Evolutionary conservation across 805 yeast species (phyloP).

Genomic region (Isabelozyma rhagii): DNA sequence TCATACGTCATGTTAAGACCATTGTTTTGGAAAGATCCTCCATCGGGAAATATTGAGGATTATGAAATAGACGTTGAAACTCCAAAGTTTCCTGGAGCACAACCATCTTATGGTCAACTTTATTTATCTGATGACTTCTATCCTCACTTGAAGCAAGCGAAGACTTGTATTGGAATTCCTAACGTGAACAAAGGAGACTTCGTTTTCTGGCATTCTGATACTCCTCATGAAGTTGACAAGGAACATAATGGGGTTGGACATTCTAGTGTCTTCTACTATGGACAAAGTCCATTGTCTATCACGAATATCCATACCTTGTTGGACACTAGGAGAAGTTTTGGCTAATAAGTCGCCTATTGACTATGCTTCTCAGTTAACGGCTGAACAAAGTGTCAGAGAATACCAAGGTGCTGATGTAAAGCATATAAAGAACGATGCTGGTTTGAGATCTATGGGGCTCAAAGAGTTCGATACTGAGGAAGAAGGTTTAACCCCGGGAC

Average conservation of each 20-base stretch:
- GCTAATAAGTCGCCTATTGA: conserved; percentile 10
- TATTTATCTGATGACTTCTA: conserved; percentile 17
- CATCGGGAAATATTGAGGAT: conserved; percentile 15
- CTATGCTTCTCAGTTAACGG: conserved; percentile 11
- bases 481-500: conserved; percentile 20
- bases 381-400: conserved; percentile 11
- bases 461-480: conserved; percentile 17
- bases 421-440: conserved; percentile 10
- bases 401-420: conserved; percentile 16
- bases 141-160: conserved; percentile 30
- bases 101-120: conserved; percentile 35
- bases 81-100: conserved; percentile 35
- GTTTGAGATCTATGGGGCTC: conserved; percentile 22
- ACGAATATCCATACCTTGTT: conserved; percentile 10
- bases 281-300: conserved; percentile 28
- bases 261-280: conserved; percentile 40
- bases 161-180: conserved; percentile 32
- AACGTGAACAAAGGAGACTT: conserved; percentile 39
- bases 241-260: conserved; percentile 30
- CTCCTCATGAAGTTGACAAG: conserved; percentile 39
- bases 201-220: conserved; percentile 44
- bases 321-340: conserved; percentile 10
- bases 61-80: conserved; percentile 26
- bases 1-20: conserved; percentile 40
- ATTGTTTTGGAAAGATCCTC: conserved; percentile 24